Base-by-base conservation (phyloP, 2,329 filamentous ascomycete species). In the Chrysosphaeria jannelii region DNA sequence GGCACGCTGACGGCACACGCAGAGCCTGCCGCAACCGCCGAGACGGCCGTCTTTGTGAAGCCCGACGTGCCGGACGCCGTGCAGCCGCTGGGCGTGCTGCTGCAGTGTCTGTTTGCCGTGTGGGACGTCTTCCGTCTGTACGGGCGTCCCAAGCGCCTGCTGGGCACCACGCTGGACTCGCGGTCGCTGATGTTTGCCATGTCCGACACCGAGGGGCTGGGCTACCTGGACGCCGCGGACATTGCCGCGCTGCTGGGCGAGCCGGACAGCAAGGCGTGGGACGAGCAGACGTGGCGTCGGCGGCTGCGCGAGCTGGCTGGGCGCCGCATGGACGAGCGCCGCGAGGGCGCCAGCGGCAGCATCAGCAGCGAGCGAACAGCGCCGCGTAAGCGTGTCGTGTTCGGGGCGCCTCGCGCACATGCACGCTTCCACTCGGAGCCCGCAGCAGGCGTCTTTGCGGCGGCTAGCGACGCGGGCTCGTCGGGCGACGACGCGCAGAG, bases 11-110 rank as follows among this genome's bases (percentile, higher is more conserved):
- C 71, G 0, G 74, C 91, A 19, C 78, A 91, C 44, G 68, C 69
- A 1, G 59, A 65, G 8, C 66, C 72, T 6, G 64, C 75, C 13
- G 67, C 69, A 0, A 63, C 64, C 3, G 71, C 70, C 0, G 85
- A 97, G 40, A 85, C 85, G 0, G 91, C 91, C 35, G 75, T 97
- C 4, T 97, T 97, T 38, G 67, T 93, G 33, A 91, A 97, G 79
- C 85, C 85, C 4, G 85, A 97, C 42, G 61, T 70, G 2, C 76
- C 75, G 36, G 69, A 81, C n/a, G 79, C 76, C 10, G 71, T 97
- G 8, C 72, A 64, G 25, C 85, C 85, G 0, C 90, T 93, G 34
- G 85, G 93, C 42, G 91, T 88, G 54, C 69, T 97, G 54, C 52
- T 97, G 16, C 63, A 76, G 21, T 91, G 74, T 47, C 51, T 97